Conservation (phyloP, 345 rosid species). For the Gossypium sturtianum region DNA sequence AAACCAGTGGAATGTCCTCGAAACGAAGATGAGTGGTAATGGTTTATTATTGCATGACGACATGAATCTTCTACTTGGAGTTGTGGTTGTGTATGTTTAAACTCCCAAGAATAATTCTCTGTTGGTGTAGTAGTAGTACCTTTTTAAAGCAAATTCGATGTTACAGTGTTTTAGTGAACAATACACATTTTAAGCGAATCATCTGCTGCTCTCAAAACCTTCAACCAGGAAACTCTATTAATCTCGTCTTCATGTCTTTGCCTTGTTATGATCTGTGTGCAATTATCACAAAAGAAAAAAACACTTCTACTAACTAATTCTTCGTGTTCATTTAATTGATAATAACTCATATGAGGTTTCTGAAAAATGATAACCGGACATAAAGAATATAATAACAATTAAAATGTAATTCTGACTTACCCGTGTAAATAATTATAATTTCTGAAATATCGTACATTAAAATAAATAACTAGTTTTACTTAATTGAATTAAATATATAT, state of each 20-base stretch:
- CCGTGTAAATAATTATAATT: too few species aligned
- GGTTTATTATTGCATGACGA: slow-evolving; percentile 5
- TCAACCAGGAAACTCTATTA: background rate
- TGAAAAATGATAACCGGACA: too few species aligned
- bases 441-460: too few species aligned
- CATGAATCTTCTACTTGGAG: background rate
- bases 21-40: background rate
- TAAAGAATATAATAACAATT: too few species aligned
- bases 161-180: background rate
- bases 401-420: too few species aligned
- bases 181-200: background rate
- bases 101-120: background rate
- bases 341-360: too few species aligned
- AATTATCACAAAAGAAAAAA: too few species aligned
- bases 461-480: too few species aligned
- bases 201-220: background rate
- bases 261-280: background rate
- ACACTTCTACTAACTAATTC: too few species aligned
- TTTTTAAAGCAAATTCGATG: slow-evolving; percentile 5
- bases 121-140: background rate
- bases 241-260: background rate
- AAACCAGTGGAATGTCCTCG: background rate
- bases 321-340: too few species aligned
- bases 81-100: background rate
- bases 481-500: too few species aligned